phyloP scores from a whole-genome alignment of 169 alveolate species.

The Cryptosporidium parvum region DNA sequence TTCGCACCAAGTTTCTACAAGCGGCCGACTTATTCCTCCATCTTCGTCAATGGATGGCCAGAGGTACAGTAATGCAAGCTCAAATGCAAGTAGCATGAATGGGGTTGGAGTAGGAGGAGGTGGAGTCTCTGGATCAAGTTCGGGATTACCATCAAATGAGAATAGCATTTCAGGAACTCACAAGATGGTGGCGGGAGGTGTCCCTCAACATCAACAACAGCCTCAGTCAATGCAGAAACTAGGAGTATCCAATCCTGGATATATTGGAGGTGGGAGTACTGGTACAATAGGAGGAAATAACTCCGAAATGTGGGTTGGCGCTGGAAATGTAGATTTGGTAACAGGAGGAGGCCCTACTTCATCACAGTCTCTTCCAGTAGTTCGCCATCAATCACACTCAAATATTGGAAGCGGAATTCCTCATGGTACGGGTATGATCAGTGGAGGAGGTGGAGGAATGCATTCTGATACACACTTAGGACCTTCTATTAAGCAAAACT shows the following conservation, averaged over 20 bases:
- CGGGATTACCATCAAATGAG: conserved; percentile 13
- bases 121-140: not conserved
- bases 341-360: not conserved
- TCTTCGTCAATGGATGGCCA: not conserved
- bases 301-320: not conserved
- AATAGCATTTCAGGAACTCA: not conserved
- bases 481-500: not conserved
- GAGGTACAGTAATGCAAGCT: not conserved
- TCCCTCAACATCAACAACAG: conserved; percentile 4
- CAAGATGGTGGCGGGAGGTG: conserved; percentile 4
- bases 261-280: conserved; percentile 10
- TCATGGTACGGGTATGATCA: not conserved
- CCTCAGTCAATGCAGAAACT: not conserved
- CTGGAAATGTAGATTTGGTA: not conserved
- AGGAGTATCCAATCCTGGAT: conserved; percentile 3
- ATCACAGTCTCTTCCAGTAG: not conserved
- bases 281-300: conserved; percentile 10
- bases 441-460: not conserved
- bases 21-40: not conserved
- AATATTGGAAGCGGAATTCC: not conserved
- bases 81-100: not conserved
- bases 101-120: conserved; percentile 9
- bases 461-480: not conserved
- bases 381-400: not conserved
- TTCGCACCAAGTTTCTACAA: not conserved